These are phyloP conservation scores for Pythium pectinolyticum DNA, from an alignment of 352 stramenopile species.

Conservation along the genomic window DNA sequence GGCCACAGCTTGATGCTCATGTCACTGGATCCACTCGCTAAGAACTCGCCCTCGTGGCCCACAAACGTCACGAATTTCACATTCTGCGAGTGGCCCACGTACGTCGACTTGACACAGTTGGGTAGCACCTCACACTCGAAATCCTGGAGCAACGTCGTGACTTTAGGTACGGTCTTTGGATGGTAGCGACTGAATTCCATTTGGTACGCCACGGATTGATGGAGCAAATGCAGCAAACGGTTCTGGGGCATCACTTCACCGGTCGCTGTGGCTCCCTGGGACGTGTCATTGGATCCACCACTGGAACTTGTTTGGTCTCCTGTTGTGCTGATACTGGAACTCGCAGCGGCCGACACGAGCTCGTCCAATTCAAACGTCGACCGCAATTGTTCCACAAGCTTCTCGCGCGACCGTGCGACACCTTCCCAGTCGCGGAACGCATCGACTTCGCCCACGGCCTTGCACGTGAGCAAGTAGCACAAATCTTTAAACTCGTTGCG, in stretches of 20 bases:
- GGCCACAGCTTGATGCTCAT: conserved; percentile 87
- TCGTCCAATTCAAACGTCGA: conserved; percentile 82
- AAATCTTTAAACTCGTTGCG: conserved; percentile 89
- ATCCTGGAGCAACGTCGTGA: conserved; percentile 78
- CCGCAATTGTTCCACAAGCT: conserved; percentile 81
- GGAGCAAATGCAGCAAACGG: conserved; percentile 74
- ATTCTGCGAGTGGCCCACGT: conserved; percentile 84
- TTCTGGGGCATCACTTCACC: conserved; percentile 58
- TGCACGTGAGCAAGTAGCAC: conserved; percentile 89
- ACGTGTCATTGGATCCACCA: conserved; percentile 19
- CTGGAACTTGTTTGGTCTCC: conserved; percentile 10
- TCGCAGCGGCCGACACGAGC: conserved; percentile 38
- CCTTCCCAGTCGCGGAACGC: conserved; percentile 86
- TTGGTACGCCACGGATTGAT: conserved; percentile 87
- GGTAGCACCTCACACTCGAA: conserved; percentile 88
- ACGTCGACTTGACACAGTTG: conserved; percentile 85
- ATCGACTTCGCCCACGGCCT: conserved; percentile 78
- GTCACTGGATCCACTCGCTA: conserved; percentile 85
- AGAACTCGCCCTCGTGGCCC: conserved; percentile 76
- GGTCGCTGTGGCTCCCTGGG: not conserved
- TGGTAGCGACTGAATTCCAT: conserved; percentile 90
- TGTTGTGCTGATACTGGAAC: not conserved
- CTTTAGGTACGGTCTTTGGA: conserved; percentile 82
- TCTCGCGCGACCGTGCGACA: conserved; percentile 75
- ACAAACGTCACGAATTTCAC: conserved; percentile 89